Percentiles rank a stretch among this genome's conserved stretches.
These are phyloP conservation scores for Trichosanthes cucumerina DNA, from an alignment of 306 rosid genomes.

Conservation along the genomic window DNA sequence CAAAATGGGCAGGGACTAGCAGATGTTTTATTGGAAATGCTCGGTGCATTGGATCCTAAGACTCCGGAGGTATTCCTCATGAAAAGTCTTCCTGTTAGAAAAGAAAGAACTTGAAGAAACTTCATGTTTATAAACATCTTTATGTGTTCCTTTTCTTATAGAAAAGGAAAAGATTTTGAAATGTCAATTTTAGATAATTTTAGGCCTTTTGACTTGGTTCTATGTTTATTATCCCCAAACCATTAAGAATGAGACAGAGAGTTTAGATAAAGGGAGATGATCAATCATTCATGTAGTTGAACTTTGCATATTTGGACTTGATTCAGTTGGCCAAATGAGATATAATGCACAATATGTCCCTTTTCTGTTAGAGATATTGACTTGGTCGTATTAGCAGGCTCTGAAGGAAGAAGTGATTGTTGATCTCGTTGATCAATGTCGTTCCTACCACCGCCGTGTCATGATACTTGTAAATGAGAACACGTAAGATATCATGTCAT, in stretches of 20 bases:
- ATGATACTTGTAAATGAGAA: conserved; percentile 78
- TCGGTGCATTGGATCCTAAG: conserved; percentile 66
- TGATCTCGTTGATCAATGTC: conserved; percentile 97
- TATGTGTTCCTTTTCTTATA: neutral
- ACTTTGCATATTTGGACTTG: neutral
- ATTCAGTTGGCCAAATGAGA: neutral
- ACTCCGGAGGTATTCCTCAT: conserved; percentile 43
- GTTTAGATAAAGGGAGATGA: neutral
- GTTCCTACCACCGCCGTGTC: conserved; percentile 71
- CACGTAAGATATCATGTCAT: conserved; percentile 30
- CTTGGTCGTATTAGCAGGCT: conserved; percentile 45
- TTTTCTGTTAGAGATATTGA: neutral
- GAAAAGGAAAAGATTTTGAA: neutral
- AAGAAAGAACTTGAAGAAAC: neutral
- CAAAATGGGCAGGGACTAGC: conserved; percentile 69
- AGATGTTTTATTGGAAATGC: conserved; percentile 81
- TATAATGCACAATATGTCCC: neutral
- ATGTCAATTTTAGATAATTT: neutral
- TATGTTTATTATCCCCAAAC: neutral
- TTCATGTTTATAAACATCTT: neutral
- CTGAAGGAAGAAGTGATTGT: conserved; percentile 81
- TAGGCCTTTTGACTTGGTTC: neutral
- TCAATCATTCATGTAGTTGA: neutral
- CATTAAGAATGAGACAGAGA: neutral
- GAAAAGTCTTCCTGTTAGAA: neutral